These are phyloP conservation scores for Hygrocybe punicea DNA, from an alignment of 768 basidiomycete genomes.

Conservation along the genomic window DNA sequence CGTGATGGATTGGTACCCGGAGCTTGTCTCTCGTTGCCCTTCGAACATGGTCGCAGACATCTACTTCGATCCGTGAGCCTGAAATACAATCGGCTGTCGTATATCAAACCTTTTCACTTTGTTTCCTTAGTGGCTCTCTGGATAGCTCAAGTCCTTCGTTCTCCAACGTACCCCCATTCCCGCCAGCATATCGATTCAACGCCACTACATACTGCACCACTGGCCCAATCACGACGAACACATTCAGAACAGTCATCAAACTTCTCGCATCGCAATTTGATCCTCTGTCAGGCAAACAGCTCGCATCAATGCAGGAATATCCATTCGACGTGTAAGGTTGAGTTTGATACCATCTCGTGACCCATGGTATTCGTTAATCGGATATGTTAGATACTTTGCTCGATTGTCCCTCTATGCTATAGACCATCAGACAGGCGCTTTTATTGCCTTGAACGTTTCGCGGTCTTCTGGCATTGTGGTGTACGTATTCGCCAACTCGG, in stretches of 20 bases:
- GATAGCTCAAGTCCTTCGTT: constrained; percentile 11
- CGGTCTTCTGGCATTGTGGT: constrained; percentile 9
- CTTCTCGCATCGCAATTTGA: constrained; percentile 3
- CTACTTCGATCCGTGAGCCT: constrained; percentile 10
- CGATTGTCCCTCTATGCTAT: constrained; percentile 5
- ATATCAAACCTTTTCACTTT: background rate
- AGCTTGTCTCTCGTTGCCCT: background rate
- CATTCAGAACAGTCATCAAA: constrained; percentile 10
- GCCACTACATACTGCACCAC: constrained; percentile 1
- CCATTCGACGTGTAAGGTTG: constrained; percentile 9
- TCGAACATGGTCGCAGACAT: constrained; percentile 8
- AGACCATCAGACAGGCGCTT: constrained; percentile 4
- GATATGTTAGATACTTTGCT: constrained; percentile 7
- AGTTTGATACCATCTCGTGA: background rate
- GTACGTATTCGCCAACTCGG: constrained; percentile 6
- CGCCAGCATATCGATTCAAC: constrained; percentile 9
- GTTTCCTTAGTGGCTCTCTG: constrained; percentile 9
- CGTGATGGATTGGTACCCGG: constrained; percentile 10
- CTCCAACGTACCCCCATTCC: constrained; percentile 5
- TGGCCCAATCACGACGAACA: background rate
- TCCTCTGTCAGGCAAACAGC: background rate
- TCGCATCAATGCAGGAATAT: constrained; percentile 9
- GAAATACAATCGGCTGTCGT: background rate
- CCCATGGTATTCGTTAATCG: background rate
- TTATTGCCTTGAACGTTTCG: constrained; percentile 2